These are phyloP conservation scores for Metschnikowia gruessii DNA, from an alignment of 805 yeast species.

Conservation along the genomic window DNA sequence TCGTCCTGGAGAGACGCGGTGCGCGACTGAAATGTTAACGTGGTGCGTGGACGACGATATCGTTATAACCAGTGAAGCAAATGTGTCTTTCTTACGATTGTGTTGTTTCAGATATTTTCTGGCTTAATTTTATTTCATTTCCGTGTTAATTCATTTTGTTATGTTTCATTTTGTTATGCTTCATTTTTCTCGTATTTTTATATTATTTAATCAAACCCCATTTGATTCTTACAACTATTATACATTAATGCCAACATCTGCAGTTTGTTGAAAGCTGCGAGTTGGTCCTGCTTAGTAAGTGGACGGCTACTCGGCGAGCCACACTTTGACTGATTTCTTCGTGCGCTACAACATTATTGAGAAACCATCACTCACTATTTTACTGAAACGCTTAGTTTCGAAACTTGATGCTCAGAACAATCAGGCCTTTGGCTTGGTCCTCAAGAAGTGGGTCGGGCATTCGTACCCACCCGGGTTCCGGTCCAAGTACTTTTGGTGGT, in stretches of 20 bases:
- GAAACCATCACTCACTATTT: too few species aligned
- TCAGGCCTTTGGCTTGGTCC: constrained; percentile 54
- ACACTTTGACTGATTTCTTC: too few species aligned
- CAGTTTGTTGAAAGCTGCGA: background rate
- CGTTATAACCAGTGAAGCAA: background rate
- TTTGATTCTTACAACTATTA: background rate
- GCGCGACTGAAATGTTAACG: background rate
- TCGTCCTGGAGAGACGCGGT: constrained; percentile 2
- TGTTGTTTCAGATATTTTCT: background rate
- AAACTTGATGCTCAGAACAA: too few species aligned
- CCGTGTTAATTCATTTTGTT: background rate
- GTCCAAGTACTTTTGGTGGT: constrained; percentile 80
- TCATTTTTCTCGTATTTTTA: too few species aligned
- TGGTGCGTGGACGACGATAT: background rate
- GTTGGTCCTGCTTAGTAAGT: too few species aligned
- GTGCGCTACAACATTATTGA: too few species aligned
- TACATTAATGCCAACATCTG: background rate
- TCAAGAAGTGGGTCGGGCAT: constrained; percentile 83
- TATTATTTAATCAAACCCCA: too few species aligned
- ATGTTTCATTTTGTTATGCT: background rate
- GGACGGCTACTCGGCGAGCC: too few species aligned
- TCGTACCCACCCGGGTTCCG: constrained; percentile 85
- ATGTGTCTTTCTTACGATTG: too few species aligned
- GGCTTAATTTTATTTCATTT: background rate
- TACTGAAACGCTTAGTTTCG: too few species aligned